Evolutionary conservation across 306 rosid genomes (phyloP), one percentile per base, ranked within the genome.

Genomic region (Trichosanthes truncata): DNA sequence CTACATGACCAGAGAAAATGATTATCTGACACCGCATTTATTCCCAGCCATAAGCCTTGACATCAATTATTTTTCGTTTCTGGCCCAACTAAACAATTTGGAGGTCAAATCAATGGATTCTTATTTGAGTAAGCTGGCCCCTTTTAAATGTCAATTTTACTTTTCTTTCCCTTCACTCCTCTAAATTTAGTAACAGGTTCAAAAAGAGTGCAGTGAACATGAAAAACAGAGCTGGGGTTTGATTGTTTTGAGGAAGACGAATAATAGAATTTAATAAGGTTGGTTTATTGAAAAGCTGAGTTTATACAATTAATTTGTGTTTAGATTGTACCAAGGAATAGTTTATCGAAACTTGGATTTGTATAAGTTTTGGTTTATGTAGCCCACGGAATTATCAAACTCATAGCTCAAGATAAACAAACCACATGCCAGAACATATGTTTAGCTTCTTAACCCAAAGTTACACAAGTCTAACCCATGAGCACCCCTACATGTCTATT

Each of bases 101-200:
- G 59, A 74, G 25, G 78, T 74, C 78, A 48, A 74, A 51, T 74
- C 78, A 51, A 72, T 29, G 43, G 78, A 74, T 74, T 74, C 78
- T 31, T 74, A 49, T 74, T 31, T 48, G 61, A 74, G 45, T 49
- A 74, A 74, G 62, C 61, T 31, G 45, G 43, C 78, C 62, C 51
- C 46, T 74, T 66, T 18, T 15, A 48, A 40, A 49, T 49, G 78
- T 74, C 78, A 49, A 48, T 18, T n/a, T 74, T 15, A 48, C 78
- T 74, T 49, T 51, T 74, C 62, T 74, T 74, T 49, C 26, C 6
- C 26, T 69, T 21, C 36, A 43, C 36, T 69, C 55, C 38, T 71
- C 57, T 45, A 71, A 65, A 68, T 68, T 3, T n/a, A 68, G 5
- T 41, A 46, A n/a, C 59, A 73, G 59, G 25, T 23, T 12, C 8